A percentile compares a stretch with the other conserved stretches of the same genome.
Conservation (phyloP, 2,329 filamentous ascomycete species). For the Colletotrichum caudatum region DNA sequence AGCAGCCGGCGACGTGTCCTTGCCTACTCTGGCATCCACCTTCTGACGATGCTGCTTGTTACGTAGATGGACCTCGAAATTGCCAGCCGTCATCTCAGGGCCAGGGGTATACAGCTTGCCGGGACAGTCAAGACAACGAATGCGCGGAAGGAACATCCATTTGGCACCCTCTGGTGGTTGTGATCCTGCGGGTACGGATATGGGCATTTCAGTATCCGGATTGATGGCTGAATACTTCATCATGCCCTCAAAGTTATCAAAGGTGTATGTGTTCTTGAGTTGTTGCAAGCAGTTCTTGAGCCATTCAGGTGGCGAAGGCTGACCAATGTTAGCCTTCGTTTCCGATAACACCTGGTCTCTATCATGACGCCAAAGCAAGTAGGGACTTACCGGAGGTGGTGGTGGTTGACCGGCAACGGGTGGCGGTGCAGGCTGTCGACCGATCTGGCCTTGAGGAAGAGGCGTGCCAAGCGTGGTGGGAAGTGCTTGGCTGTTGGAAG, state of each 20-base stretch:
- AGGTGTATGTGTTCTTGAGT: slow-evolving; percentile 78
- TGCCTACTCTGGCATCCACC: slow-evolving; percentile 59
- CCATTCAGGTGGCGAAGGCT: slow-evolving; percentile 92
- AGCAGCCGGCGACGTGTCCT: slow-evolving; percentile 41
- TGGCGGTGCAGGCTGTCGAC: slow-evolving; percentile 76
- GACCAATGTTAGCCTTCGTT: slow-evolving; percentile 36
- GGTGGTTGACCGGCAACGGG: slow-evolving; percentile 67
- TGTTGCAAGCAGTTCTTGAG: slow-evolving; percentile 79
- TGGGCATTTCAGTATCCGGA: slow-evolving; percentile 73
- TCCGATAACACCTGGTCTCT: too few species aligned
- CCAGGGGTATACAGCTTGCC: slow-evolving; percentile 95
- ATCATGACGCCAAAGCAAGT: background rate
- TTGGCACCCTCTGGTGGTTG: slow-evolving; percentile 73
- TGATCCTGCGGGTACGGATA: slow-evolving; percentile 63
- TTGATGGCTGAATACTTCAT: slow-evolving; percentile 93
- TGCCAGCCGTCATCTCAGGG: slow-evolving; percentile 84
- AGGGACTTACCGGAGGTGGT: slow-evolving; percentile 70
- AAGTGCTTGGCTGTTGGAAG: slow-evolving; percentile 42
- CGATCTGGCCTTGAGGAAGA: slow-evolving; percentile 67
- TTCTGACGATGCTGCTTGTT: slow-evolving; percentile 83
- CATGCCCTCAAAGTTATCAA: slow-evolving; percentile 86
- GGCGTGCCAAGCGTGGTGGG: slow-evolving; percentile 45
- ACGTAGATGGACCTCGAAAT: slow-evolving; percentile 93
- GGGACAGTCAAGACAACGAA: slow-evolving; percentile 91
- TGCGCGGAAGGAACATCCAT: slow-evolving; percentile 88